Percentiles rank a stretch among this genome's conserved stretches.
phyloP scores from a whole-genome alignment of 805 yeast genomes.

The Saturnispora diversa region DNA sequence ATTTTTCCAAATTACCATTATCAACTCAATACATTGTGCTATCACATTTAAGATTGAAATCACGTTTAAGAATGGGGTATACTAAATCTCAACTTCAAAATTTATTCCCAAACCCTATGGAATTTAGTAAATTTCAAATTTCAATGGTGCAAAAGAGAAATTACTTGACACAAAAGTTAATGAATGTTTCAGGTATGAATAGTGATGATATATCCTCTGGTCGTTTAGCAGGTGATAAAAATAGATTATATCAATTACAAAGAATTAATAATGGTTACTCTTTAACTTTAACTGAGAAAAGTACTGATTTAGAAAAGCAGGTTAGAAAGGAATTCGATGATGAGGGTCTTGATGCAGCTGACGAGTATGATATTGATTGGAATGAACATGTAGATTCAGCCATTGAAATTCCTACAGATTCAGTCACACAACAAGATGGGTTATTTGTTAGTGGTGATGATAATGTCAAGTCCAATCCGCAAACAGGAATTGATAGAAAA shows the following conservation, averaged over 20 bases:
- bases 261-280: slow-evolving; percentile 82
- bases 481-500: slow-evolving; percentile 11
- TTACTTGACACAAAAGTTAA: slow-evolving; percentile 76
- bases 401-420: slow-evolving; percentile 3
- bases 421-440: background rate
- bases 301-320: slow-evolving; percentile 33
- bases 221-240: slow-evolving; percentile 78
- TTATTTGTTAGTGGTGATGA: slow-evolving; percentile 11
- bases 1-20: slow-evolving; percentile 68
- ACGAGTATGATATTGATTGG: slow-evolving; percentile 18
- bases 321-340: slow-evolving; percentile 17
- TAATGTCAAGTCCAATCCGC: slow-evolving; percentile 27
- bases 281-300: slow-evolving; percentile 41
- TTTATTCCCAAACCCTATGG: slow-evolving; percentile 77
- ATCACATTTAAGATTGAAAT: slow-evolving; percentile 72
- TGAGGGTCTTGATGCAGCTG: slow-evolving; percentile 35
- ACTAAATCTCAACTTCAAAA: slow-evolving; percentile 78
- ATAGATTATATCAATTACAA: slow-evolving; percentile 64
- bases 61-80: slow-evolving; percentile 92
- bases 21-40: slow-evolving; percentile 83
- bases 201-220: slow-evolving; percentile 31
- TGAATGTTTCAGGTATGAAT: slow-evolving; percentile 78
- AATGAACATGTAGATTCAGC: slow-evolving; percentile 5
- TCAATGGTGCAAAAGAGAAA: slow-evolving; percentile 89
- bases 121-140: slow-evolving; percentile 87